Evolutionary conservation across 441 rosid species (phyloP).

Genomic region (Kokia cookei): DNA sequence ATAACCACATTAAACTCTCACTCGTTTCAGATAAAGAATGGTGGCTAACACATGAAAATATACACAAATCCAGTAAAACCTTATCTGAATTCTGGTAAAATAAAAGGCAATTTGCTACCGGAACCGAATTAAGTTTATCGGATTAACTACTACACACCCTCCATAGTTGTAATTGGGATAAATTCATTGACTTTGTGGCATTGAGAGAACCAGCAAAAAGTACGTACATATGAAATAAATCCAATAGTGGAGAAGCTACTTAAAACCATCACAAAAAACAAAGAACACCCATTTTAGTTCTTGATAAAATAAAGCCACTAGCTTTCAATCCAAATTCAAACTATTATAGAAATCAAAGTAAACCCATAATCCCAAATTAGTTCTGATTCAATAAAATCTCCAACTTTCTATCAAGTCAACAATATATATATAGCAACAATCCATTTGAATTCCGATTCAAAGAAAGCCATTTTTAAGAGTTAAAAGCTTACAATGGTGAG

Average conservation of each 20-base stretch:
- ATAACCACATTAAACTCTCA: neutral
- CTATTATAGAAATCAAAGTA: neutral
- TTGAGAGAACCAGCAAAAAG: neutral
- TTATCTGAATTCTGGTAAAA: neutral
- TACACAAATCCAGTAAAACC: neutral
- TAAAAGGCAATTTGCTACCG: neutral
- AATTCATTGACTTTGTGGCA: neutral
- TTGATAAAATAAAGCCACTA: neutral
- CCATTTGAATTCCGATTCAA: slow-evolving; percentile 3
- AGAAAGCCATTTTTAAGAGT: neutral
- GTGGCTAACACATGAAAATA: neutral
- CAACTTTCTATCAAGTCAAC: neutral
- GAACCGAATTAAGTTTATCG: neutral
- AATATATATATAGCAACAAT: neutral
- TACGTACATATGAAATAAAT: neutral
- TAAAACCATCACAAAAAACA: neutral
- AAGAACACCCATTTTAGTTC: neutral
- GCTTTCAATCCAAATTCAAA: slow-evolving; percentile 4
- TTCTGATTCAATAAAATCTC: neutral
- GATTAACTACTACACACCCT: neutral
- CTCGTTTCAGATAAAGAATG: neutral
- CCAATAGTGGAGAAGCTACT: neutral
- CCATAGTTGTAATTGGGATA: neutral
- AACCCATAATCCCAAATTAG: neutral
- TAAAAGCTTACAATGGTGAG: slow-evolving; percentile 12